These are phyloP conservation scores for Flammula alnicola DNA, from an alignment of 1,284 basidiomycete genomes.

Conservation along the genomic window DNA sequence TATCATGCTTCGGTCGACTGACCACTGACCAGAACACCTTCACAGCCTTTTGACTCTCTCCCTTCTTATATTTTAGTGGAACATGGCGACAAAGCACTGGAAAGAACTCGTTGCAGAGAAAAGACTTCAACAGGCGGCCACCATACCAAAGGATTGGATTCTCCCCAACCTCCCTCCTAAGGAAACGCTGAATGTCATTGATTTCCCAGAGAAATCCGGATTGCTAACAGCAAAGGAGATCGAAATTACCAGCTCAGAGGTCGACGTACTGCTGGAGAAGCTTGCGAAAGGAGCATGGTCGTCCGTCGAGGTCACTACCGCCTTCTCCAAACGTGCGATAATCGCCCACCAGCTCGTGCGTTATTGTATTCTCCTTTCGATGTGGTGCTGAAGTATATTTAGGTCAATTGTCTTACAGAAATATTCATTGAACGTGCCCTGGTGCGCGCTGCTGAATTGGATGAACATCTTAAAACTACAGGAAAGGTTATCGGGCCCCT, in stretches of 20 bases:
- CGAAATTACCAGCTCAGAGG: constrained; percentile 64
- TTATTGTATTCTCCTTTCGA: background rate
- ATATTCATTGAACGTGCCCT: constrained; percentile 68
- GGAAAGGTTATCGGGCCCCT: constrained; percentile 58
- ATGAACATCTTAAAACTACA: constrained; percentile 53
- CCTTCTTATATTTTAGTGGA: no score
- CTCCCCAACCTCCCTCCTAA: constrained; percentile 47
- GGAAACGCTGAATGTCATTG: constrained; percentile 55
- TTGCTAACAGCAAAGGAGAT: constrained; percentile 64
- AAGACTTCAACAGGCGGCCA: constrained; percentile 51
- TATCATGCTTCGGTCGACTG: no score
- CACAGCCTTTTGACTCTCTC: no score
- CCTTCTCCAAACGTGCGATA: constrained; percentile 81
- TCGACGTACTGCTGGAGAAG: constrained; percentile 49
- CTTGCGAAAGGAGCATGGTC: constrained; percentile 59
- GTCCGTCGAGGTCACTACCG: constrained; percentile 69
- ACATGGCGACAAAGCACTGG: no score
- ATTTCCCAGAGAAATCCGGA: constrained; percentile 61
- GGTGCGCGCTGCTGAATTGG: constrained; percentile 58
- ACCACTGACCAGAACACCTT: no score
- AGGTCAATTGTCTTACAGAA: constrained; percentile 68
- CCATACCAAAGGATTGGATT: constrained; percentile 67
- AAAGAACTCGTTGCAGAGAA: constrained; percentile 55
- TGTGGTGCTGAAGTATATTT: constrained; percentile 7
- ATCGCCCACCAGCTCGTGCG: constrained; percentile 83